A percentile compares a stretch with the other conserved stretches of the same genome.
Evolutionary conservation across 306 rosid species (phyloP).

Genomic region (Dalbergia oliveri): DNA sequence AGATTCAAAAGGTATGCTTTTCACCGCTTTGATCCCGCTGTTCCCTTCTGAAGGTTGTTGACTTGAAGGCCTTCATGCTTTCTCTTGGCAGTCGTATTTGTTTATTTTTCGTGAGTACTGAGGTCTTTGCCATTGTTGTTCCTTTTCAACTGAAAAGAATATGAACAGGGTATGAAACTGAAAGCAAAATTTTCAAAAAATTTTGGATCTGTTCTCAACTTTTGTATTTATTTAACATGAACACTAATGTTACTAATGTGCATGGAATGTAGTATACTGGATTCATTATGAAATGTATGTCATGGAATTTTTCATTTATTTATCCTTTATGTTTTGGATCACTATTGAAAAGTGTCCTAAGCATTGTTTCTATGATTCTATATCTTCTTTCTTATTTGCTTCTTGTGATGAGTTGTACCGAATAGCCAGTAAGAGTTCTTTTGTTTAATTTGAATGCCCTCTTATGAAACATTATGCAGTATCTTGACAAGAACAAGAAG

Average conservation of each 20-base stretch:
- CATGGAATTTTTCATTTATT: background rate
- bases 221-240: background rate
- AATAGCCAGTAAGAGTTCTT: background rate
- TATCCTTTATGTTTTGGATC: constrained; percentile 14
- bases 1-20: constrained; percentile 85
- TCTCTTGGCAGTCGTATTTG: background rate
- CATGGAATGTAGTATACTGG: background rate
- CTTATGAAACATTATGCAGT: constrained; percentile 62
- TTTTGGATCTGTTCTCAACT: background rate
- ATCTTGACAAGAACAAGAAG: constrained; percentile 97
- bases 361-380: background rate
- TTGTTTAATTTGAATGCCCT: constrained; percentile 39
- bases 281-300: background rate
- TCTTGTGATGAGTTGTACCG: background rate
- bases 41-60: constrained; percentile 2
- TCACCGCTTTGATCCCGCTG: background rate
- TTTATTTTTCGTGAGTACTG: background rate
- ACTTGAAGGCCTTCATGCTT: constrained; percentile 19
- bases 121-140: background rate
- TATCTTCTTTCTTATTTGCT: background rate
- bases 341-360: background rate
- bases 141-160: background rate
- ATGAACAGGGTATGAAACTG: background rate
- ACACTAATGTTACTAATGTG: background rate
- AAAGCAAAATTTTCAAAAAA: background rate